A percentile compares a stretch with the other conserved stretches of the same genome.
phyloP scores from a whole-genome alignment of 805 yeast genomes.

The Pichia heedii region DNA sequence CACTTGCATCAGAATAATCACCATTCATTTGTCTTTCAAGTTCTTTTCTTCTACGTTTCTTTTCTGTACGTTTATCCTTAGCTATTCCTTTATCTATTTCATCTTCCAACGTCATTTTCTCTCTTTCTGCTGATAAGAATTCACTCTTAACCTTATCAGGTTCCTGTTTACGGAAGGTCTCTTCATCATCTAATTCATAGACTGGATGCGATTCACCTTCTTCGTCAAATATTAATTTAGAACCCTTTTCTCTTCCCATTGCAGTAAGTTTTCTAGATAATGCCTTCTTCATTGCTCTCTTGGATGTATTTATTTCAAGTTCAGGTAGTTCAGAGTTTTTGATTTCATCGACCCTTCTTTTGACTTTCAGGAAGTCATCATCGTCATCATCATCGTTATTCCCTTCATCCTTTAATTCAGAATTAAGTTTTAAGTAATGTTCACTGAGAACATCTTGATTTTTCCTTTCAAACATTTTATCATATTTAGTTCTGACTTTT shows the following conservation, averaged over 20 bases:
- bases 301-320: slow-evolving; percentile 51
- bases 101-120: slow-evolving; percentile 65
- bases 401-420: slow-evolving; percentile 25
- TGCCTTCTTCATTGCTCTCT: slow-evolving; percentile 77
- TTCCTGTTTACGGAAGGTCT: slow-evolving; percentile 61
- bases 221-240: slow-evolving; percentile 82
- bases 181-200: slow-evolving; percentile 86
- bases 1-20: slow-evolving; percentile 26
- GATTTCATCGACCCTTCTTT: slow-evolving; percentile 66
- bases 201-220: slow-evolving; percentile 89
- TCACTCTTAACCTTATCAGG: slow-evolving; percentile 54
- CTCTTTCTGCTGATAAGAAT: slow-evolving; percentile 58
- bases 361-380: slow-evolving; percentile 74
- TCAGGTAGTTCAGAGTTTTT: slow-evolving; percentile 58
- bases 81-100: slow-evolving; percentile 68
- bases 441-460: slow-evolving; percentile 89
- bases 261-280: slow-evolving; percentile 72
- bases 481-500: slow-evolving; percentile 77
- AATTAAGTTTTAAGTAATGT: slow-evolving; percentile 71
- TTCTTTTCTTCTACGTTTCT: slow-evolving; percentile 83
- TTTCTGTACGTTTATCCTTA: slow-evolving; percentile 70
- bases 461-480: slow-evolving; percentile 89
- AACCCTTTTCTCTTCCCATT: slow-evolving; percentile 46
- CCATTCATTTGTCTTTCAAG: slow-evolving; percentile 46
- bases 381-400: slow-evolving; percentile 39